These are phyloP conservation scores for Solanum virginianum DNA, from an alignment of 257 asterid species.

Conservation along the genomic window DNA sequence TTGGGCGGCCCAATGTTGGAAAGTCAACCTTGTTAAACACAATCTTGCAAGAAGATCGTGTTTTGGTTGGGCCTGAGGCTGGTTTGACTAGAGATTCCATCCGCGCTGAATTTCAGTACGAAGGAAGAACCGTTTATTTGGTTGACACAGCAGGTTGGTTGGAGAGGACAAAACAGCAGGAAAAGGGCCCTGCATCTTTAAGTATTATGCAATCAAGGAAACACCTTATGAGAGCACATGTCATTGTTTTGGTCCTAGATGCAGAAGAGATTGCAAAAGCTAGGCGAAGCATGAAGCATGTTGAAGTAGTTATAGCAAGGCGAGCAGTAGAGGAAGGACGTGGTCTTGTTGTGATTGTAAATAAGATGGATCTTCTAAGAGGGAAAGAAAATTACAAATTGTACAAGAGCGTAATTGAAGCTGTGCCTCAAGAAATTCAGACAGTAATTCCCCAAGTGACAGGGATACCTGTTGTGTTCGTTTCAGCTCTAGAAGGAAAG, in stretches of 20 bases:
- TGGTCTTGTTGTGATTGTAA: slow-evolving; percentile 76
- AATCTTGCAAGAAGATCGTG: slow-evolving; percentile 85
- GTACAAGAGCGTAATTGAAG: slow-evolving; percentile 43
- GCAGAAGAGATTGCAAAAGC: slow-evolving; percentile 79
- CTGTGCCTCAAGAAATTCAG: slow-evolving; percentile 91
- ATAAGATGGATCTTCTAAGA: slow-evolving; percentile 80
- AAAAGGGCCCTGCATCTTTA: slow-evolving; percentile 85
- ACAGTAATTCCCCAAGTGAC: slow-evolving; percentile 86
- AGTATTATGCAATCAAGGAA: slow-evolving; percentile 92
- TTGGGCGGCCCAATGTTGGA: slow-evolving; percentile 96
- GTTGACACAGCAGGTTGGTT: slow-evolving; percentile 99
- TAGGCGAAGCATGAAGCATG: slow-evolving; percentile 81
- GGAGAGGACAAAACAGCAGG: slow-evolving; percentile 88
- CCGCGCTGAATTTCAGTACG: slow-evolving; percentile 69
- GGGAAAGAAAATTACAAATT: slow-evolving; percentile 42
- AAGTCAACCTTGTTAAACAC: slow-evolving; percentile 93
- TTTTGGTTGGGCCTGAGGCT: slow-evolving; percentile 96
- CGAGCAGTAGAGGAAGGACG: slow-evolving; percentile 96
- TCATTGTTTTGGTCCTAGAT: slow-evolving; percentile 87
- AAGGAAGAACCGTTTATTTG: slow-evolving; percentile 71
- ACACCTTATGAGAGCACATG: slow-evolving; percentile 96
- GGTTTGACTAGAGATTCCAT: slow-evolving; percentile 97
- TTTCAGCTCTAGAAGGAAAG: slow-evolving; percentile 82
- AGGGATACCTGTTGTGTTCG: slow-evolving; percentile 86
- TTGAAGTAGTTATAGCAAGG: slow-evolving; percentile 94